Base-by-base conservation (phyloP, 1,284 basidiomycete genomes). In the Termitomyces sp. region DNA sequence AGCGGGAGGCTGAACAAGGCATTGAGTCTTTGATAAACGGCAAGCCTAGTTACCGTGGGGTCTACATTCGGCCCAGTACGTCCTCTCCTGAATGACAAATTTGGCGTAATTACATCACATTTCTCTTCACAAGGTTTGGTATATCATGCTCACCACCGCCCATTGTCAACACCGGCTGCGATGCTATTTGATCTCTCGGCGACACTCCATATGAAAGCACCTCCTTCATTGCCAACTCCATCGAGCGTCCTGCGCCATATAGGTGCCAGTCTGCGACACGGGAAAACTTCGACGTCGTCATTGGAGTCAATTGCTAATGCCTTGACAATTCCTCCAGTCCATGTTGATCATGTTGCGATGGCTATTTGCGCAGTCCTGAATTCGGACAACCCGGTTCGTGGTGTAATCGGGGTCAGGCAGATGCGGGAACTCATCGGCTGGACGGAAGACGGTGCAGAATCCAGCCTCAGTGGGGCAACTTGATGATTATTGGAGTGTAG, bases 291-390 rank as follows among this genome's bases (percentile, higher is more conserved):
- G 49, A 55, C 65, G n/a, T 82, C 84, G 24, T 67, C 80, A 9
- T 70, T 86, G 30, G 78, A 85, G 36, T 85, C 91, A 1, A 73
- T 98, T 31, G 84, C 91, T 3, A 85, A 88, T 54, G 84, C 88
- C 21, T 70, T 96, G 56, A 82, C 81, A 10, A 88, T 89, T 52
- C 92, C 88, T 26, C 94, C 97, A 0, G 84, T 99, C 46, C 96
- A 99, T 67, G 92, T 98, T 26, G 96, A 99, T 64, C 94, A 96
- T 57, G 93, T 99, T 38, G 96, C 90, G 1, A 84, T 88, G 63
- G 93, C 94, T 0, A 82, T 94, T 8, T 85, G 86, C 59, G 70
- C 75, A n/a, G 74, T 77, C 34, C 67, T 89, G 56, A 72, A 75
- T 55, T 70, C 73, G 33, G 62, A 70, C 36, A 70, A 70, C 46